Base-by-base conservation (phyloP, 2,329 filamentous ascomycete genomes). In the Monilinia laxa region DNA sequence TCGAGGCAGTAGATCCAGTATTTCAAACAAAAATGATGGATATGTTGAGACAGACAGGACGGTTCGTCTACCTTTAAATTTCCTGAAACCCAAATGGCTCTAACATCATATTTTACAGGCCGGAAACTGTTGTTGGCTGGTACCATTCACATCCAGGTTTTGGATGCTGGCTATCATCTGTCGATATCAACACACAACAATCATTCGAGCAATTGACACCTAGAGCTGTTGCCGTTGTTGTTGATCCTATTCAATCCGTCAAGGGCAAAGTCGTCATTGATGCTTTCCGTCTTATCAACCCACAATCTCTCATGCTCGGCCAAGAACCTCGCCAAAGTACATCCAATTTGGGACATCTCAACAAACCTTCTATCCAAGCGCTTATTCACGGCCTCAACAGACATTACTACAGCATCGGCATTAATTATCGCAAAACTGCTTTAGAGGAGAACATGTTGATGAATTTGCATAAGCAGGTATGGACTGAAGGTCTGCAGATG, bases 11-110 rank as follows among this genome's bases (percentile, higher is more conserved):
- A 70, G 95, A 99, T 78, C 93, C 93, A 12, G 95, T 99, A 45
- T 99, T 99, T 80, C 95, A 99, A 82, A 97, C 93, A 76, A 99
- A 97, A 85, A 99, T 99, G 95, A 99, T 99, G 95, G 95, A 99
- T 78, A 98, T 99, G 95, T 83, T 99, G 78, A 86, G 91, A 76
- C 95, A 99, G 84, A 99, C 95, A 67, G 95, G 95, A 81, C 87
- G 95, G 92, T 96, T 59, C 40, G 51, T 62, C 28, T 9, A 40
- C 62, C n/a, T 38, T 40, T 18, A n/a, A 16, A 18, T 64, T 60
- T 51, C 57, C 18, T 64, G 45, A 42, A 49, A 51, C 31, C 53
- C 18, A 38, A 23, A 57, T 62, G 56, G 25, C 55, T 20, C 62
- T 68, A 64, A 70, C 59, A 40, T 68, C 66, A 65, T 53, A 25